Evolutionary conservation across 345 rosid species (phyloP), one percentile per base, ranked within the genome.

Genomic region (Pistacia vera): DNA sequence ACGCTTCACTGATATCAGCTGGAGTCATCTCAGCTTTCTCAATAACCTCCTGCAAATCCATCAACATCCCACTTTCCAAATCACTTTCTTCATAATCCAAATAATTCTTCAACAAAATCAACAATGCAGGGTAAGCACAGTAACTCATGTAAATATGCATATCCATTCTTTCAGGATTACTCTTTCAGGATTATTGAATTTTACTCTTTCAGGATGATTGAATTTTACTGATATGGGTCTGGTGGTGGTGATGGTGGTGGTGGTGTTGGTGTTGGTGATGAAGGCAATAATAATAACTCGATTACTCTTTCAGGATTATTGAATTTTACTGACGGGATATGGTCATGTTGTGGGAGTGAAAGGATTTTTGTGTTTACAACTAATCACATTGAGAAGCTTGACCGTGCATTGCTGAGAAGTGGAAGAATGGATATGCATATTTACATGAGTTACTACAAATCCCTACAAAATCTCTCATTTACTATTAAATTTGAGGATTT

Each of bases 261-360:
- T 22, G 25, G 25, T 22, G 25, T 22, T 22, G 80, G 61, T 11
- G 80, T 70, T 1, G 81, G 76, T 10, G 86, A 83, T 0, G 81
- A 85, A 22, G 83, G 46, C 46, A 41, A 83, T 18, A 80, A 85
- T 38, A 82, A 88, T 41, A 89, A 85, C 75, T 86, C 97, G 38
- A 87, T 93, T 13, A 95, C 99, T 2, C 80, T 95, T 44, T 95
- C 99, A 8, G 99, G 99, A 74, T 78, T 95, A 74, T 71, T 95
- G 87, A 95, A 95, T 83, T 95, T 95, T 81, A 93, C 98, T 8
- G 99, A 95, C 55, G 99, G 99, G 79, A 77, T 95, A 51, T 95
- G 99, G 99, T 95, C 99, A 12, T 93, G 99, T 66, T 93, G 99
- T 69, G 99, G 98, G 14, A 93, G 98, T 75, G 99, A 95, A 87